Evolutionary conservation across 1,284 basidiomycete genomes (phyloP), one percentile per base, ranked within the genome.

Genomic region (Omphalotus olearius): DNA sequence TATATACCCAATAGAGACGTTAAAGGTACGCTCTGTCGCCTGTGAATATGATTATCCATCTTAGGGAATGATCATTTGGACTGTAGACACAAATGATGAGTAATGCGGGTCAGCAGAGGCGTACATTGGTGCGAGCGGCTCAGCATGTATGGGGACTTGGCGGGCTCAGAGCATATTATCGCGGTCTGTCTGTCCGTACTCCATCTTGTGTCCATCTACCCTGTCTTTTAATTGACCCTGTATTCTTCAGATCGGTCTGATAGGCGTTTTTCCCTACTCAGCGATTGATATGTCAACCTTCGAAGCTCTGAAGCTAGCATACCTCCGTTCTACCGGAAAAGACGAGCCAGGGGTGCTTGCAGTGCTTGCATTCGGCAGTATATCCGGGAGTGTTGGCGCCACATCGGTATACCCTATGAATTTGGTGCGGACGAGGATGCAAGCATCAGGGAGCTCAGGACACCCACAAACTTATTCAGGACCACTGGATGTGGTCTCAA

Each of bases 241-340:
- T 42, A 42, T 54, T 37, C 35, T 43, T 42, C 61, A 94, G 91
- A 88, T 94, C 59, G 93, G 92, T 45, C 78, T 95, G 37, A 65
- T 94, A 55, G 93, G 93, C 33, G 92, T 95, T 37, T 95, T 95
- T 69, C 93, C 91, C 54, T 89, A 89, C 67, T 88, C 88, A 17
- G 93, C 93, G 6, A 96, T 96, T 57, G 93, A 96, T 67, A 94
- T 96, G 93, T 91, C 89, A 61, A 93, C 93, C 0, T 96, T 94
- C 54, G 93, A 96, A 71, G 90, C 91, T 4, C 79, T 96, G 45
- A 95, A 95, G 66, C 74, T 91, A 39, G 80, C 87, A 1, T 95
- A 95, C 65, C 70, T 88, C 48, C 80, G 83, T 48, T 92, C 90
- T 14, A 90, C 88, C 16, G 83, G 82, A 23, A 80, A 84, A 61